Base-by-base conservation (phyloP, 371 early-diverging fungal species). In the Mucor racemosus region DNA sequence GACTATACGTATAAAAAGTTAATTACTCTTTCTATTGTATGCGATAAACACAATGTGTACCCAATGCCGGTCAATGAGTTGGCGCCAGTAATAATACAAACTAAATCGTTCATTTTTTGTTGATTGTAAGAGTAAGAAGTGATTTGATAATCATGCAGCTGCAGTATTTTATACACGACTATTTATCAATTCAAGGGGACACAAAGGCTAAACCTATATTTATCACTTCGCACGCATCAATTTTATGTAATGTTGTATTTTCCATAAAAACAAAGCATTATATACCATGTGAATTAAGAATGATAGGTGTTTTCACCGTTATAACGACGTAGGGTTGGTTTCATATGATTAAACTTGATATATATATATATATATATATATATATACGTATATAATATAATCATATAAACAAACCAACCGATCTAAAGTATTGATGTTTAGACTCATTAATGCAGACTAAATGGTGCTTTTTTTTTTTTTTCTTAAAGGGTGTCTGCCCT, bases 41-140 rank as follows among this genome's bases (percentile, higher is more conserved):
- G 26, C 26, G 38, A 38, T 38, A 7, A 11, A 38, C 1, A 11
- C 0, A 17, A 48, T n/a, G 21, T 13, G 48, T 82, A 84, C 84
- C 84, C 84, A 62, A 84, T 84, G 36, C 84, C 84, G 26, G 65
- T 66, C 11, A 76, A 13, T 5, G 84, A 84, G 38, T 77, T 78
- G 7, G 84, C 84, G 36, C 84, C 84, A 11, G 84, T 84, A 40
- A 84, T 65, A 55, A 84, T 82, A 64, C 84, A 84, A 19, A 84
- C 76, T 38, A 53, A 62, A 21, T 53, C 41, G 1, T 62, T 54
- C 63, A 62, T 62, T n/a, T 10, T 39, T 13, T 50, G 26, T 31
- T 10, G 10, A 21, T 21, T 31, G 53, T 38, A 11, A 38, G 38
- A 7, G 1, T 9, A 53, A 53, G 26, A 53, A 13, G n/a, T n/a